A percentile compares a stretch with the other conserved stretches of the same genome.
Conservation (phyloP, 257 asterid species). For the Striga asiatica region DNA sequence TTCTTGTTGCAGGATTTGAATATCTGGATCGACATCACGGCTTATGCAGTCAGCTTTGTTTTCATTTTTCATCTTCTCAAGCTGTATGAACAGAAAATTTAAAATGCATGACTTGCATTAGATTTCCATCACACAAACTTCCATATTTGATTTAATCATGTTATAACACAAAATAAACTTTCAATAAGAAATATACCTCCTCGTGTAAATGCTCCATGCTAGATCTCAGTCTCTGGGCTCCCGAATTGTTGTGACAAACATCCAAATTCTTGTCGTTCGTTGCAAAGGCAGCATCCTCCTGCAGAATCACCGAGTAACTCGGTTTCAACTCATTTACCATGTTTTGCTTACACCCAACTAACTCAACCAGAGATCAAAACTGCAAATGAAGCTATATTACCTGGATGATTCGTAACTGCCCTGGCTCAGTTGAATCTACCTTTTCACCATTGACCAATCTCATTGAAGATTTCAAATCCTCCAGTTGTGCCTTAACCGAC, state of each 20-base stretch:
- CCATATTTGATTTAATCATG: neutral
- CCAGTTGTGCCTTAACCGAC: constrained; percentile 38
- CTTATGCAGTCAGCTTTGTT: constrained; percentile 31
- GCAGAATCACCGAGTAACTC: constrained; percentile 17
- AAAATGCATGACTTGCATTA: neutral
- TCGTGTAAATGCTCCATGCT: constrained; percentile 76
- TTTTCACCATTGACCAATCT: constrained; percentile 23
- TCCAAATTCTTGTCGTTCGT: constrained; percentile 24
- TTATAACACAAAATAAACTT: neutral
- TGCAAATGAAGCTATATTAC: neutral
- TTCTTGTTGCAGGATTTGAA: constrained; percentile 39
- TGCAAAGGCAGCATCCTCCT: too few species aligned
- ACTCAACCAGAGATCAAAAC: too few species aligned
- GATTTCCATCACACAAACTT: neutral
- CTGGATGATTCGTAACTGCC: neutral
- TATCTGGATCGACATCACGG: constrained; percentile 26
- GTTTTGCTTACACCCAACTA: too few species aligned
- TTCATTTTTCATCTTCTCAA: constrained; percentile 86
- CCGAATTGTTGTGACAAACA: constrained; percentile 21
- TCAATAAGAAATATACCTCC: constrained; percentile 42
- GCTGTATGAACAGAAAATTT: constrained; percentile 39
- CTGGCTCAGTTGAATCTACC: neutral
- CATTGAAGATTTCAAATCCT: constrained; percentile 25
- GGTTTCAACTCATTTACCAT: neutral
- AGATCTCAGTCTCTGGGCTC: constrained; percentile 51